Conservation (phyloP, 768 basidiomycete species). For the Phylloporus sp. region DNA sequence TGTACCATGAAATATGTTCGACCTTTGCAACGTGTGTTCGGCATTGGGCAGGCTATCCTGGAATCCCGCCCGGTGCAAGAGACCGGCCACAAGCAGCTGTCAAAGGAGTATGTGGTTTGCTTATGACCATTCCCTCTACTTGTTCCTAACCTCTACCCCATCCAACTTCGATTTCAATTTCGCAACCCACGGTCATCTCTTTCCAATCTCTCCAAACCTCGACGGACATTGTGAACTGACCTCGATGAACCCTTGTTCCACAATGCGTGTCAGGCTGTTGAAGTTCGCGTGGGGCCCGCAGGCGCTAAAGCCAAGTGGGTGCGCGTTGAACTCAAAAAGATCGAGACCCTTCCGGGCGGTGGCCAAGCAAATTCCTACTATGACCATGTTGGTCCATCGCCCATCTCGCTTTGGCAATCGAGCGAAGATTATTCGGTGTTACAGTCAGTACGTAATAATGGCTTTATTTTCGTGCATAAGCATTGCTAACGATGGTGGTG, state of each 20-base stretch:
- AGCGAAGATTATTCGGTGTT: constrained; percentile 69
- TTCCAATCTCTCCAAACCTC: not conserved
- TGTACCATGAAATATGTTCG: not conserved
- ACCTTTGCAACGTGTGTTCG: not conserved
- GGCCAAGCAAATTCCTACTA: constrained; percentile 67
- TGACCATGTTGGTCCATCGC: constrained; percentile 78
- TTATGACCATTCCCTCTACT: not conserved
- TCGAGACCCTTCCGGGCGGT: constrained; percentile 77
- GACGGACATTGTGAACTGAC: constrained; percentile 4
- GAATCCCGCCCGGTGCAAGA: constrained; percentile 73
- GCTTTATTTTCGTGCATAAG: not conserved
- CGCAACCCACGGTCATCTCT: not conserved
- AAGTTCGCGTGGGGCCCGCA: constrained; percentile 69
- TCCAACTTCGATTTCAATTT: constrained; percentile 1
- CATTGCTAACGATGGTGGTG: constrained; percentile 3
- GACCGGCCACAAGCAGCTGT: constrained; percentile 82
- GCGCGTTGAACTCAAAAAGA: constrained; percentile 84
- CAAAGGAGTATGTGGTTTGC: constrained; percentile 63
- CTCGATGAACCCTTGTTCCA: not conserved
- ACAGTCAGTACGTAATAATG: constrained; percentile 48
- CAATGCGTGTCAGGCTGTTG: constrained; percentile 59
- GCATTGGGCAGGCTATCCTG: constrained; percentile 65
- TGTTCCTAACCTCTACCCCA: constrained; percentile 3
- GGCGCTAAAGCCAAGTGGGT: constrained; percentile 92
- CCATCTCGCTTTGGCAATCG: constrained; percentile 79